These are phyloP conservation scores for Lonicera japonica DNA, from an alignment of 129 eudicot genomes.

Conservation along the genomic window DNA sequence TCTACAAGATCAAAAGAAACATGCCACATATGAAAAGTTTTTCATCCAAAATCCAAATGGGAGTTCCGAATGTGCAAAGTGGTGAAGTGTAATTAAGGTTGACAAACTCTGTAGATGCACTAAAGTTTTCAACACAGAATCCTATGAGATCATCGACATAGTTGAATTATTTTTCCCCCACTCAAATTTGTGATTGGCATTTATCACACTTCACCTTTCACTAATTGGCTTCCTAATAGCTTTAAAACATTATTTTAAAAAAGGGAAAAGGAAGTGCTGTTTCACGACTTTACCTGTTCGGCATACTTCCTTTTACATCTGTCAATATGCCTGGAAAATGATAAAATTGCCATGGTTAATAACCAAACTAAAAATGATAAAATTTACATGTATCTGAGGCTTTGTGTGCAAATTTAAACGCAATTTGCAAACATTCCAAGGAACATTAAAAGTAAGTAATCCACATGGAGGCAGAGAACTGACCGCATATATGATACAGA, in stretches of 20 bases:
- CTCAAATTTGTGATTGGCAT: too few species aligned
- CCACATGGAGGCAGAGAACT: constrained; percentile 15
- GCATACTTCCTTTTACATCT: constrained; percentile 71
- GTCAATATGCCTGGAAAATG: constrained; percentile 59
- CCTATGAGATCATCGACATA: background rate
- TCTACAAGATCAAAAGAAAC: too few species aligned
- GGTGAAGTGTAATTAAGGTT: too few species aligned
- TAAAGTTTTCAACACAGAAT: background rate
- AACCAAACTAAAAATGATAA: constrained; percentile 10
- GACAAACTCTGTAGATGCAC: too few species aligned
- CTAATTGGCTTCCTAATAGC: background rate
- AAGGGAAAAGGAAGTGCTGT: too few species aligned
- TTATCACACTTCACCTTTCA: background rate
- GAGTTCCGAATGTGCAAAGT: too few species aligned
- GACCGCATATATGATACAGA: constrained; percentile 62
- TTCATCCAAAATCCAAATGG: too few species aligned
- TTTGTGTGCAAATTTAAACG: background rate
- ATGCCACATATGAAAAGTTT: too few species aligned
- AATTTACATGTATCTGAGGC: constrained; percentile 1
- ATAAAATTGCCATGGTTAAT: background rate
- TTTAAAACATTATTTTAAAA: background rate
- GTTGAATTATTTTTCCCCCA: background rate
- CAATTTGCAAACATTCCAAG: constrained; percentile 1
- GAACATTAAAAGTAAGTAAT: constrained; percentile 11
- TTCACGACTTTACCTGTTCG: constrained; percentile 47